phyloP scores from a whole-genome alignment of 2,329 filamentous ascomycete species.

The Alternaria brassicae region DNA sequence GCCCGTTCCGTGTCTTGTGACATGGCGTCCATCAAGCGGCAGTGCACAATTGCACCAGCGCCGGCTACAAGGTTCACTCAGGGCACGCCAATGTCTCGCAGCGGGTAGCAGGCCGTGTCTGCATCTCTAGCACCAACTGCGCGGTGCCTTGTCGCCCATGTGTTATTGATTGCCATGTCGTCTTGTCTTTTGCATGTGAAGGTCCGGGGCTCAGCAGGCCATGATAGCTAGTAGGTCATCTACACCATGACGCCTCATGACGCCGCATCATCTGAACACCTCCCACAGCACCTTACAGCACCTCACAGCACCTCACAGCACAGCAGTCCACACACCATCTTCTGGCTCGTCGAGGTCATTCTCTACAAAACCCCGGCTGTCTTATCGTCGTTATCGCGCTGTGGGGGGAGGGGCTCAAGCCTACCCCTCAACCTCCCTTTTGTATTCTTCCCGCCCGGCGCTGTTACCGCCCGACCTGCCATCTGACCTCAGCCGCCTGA shows the following conservation, averaged over 20 bases:
- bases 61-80: conserved; percentile 27
- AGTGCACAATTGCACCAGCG: conserved; percentile 27
- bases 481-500: conserved; percentile 28
- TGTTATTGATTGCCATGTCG: conserved; percentile 23
- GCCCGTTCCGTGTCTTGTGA: conserved; percentile 41
- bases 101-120: conserved; percentile 34
- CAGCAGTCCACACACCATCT: conserved; percentile 37
- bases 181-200: conserved; percentile 40
- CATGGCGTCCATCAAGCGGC: conserved; percentile 26
- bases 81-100: conserved; percentile 44
- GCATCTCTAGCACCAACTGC: conserved; percentile 25
- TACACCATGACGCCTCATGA: conserved; percentile 11
- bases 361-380: conserved; percentile 12
- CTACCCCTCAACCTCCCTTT: conserved; percentile 16
- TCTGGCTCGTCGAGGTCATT: conserved; percentile 26
- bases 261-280: conserved; percentile 3
- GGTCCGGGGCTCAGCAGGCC: conserved; percentile 35
- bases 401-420: conserved; percentile 24
- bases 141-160: conserved; percentile 27
- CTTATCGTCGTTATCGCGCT: conserved; percentile 38
- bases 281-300: conserved; percentile 16
- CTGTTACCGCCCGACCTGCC: conserved; percentile 7
- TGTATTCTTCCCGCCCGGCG: neutral
- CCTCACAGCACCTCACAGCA: conserved; percentile 46
- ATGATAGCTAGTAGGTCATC: conserved; percentile 25